Conservation (phyloP, 2,329 filamentous ascomycete genomes). For the Tolypocladium paradoxum region DNA sequence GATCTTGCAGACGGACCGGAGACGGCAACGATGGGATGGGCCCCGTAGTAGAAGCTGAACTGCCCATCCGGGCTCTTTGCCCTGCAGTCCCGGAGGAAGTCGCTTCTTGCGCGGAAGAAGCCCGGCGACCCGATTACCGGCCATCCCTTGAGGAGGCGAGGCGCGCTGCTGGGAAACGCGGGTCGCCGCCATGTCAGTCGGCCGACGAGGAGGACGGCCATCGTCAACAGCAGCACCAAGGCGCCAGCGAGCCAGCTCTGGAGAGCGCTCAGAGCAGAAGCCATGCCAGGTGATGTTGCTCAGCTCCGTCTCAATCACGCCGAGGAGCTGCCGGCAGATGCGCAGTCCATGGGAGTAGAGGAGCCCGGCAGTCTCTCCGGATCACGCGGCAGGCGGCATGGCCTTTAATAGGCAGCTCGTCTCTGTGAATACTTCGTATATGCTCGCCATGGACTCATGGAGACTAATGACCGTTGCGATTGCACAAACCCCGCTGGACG, state of each 20-base stretch:
- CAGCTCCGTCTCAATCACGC: background rate
- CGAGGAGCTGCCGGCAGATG: background rate
- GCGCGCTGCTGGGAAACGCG: constrained; percentile 12
- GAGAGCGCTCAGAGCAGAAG: background rate
- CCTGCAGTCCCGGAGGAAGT: constrained; percentile 28
- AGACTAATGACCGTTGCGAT: background rate
- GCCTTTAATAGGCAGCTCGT: background rate
- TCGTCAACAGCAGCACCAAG: constrained; percentile 3
- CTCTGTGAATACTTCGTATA: background rate
- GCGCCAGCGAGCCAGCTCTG: constrained; percentile 4
- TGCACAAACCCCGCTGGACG: background rate
- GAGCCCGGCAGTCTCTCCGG: background rate
- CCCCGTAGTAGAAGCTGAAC: constrained; percentile 38
- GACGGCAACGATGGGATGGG: constrained; percentile 31
- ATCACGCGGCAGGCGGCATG: background rate
- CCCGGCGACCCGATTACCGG: constrained; percentile 32
- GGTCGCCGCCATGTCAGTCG: constrained; percentile 6
- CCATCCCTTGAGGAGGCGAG: constrained; percentile 14
- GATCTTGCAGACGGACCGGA: constrained; percentile 29
- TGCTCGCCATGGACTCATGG: background rate
- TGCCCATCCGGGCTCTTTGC: constrained; percentile 25
- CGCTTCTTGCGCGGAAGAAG: constrained; percentile 35
- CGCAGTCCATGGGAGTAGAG: background rate
- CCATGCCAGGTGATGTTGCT: background rate
- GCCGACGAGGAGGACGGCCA: background rate